These are phyloP conservation scores for Nephromyces sp. DNA, from an alignment of 169 alveolate genomes.

Conservation along the genomic window DNA sequence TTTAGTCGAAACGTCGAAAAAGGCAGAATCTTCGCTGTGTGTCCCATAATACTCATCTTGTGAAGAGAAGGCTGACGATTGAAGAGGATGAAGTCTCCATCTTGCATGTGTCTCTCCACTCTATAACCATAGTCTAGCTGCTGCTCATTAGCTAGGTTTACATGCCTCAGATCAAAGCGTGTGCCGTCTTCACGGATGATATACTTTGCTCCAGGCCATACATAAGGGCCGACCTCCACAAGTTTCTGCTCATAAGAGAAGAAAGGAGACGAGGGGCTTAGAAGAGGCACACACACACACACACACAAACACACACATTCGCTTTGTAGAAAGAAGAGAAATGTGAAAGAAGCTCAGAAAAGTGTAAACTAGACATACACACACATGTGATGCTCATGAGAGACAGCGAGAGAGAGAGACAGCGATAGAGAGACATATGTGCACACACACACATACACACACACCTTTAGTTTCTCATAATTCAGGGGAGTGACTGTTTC, in stretches of 20 bases:
- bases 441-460: no score
- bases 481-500: constrained; percentile 96
- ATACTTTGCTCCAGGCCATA: constrained; percentile 97
- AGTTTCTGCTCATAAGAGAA: no score
- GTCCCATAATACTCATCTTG: constrained; percentile 99
- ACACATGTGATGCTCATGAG: no score
- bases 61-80: constrained; percentile 99
- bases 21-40: constrained; percentile 89
- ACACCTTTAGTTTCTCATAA: constrained; percentile 69
- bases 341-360: no score
- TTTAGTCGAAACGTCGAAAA: constrained; percentile 97
- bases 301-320: no score
- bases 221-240: constrained; percentile 92
- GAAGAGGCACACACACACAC: no score
- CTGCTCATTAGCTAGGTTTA: constrained; percentile 60
- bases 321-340: no score
- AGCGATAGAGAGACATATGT: no score
- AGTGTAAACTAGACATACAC: no score
- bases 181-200: constrained; percentile 91
- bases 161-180: constrained; percentile 47
- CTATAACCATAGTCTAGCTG: constrained; percentile 87
- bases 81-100: constrained; percentile 96
- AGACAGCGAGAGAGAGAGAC: no score
- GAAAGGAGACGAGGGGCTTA: no score
- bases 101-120: constrained; percentile 97